phyloP scores from a whole-genome alignment of 768 basidiomycete genomes.

The Boletales sp. region DNA sequence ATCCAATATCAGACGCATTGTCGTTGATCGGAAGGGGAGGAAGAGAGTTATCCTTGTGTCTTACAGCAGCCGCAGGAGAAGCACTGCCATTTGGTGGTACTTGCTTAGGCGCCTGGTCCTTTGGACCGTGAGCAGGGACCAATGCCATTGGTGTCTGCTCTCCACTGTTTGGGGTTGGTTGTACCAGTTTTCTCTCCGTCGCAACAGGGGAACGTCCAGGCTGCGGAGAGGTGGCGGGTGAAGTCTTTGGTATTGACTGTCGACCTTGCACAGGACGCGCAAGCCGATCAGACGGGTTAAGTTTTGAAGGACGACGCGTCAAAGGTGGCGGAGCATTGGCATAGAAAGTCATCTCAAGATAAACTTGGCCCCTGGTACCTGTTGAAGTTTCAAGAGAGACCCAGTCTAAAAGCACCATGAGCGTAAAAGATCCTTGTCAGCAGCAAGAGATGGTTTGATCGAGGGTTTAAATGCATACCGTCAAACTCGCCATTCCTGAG shows the following conservation, averaged over 20 bases:
- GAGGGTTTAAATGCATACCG: conserved; percentile 49
- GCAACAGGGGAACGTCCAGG: conserved; percentile 5
- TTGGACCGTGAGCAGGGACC: conserved; percentile 15
- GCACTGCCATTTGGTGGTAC: conserved; percentile 5
- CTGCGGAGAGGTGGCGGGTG: conserved; percentile 13
- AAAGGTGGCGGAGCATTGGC: conserved; percentile 61
- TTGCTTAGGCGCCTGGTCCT: conserved; percentile 9
- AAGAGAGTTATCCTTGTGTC: conserved; percentile 30
- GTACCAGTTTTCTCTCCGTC: conserved; percentile 9
- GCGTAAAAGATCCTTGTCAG: conserved; percentile 4
- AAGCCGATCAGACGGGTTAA: conserved; percentile 49
- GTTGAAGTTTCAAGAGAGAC: conserved; percentile 55
- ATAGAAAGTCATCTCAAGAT: conserved; percentile 93
- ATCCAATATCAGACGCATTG: conserved; percentile 18
- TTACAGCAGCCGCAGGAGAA: conserved; percentile 1
- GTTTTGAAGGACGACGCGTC: conserved; percentile 50
- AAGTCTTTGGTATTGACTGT: conserved; percentile 14
- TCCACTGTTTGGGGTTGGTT: background rate
- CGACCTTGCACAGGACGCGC: conserved; percentile 36
- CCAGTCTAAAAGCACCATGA: conserved; percentile 54
- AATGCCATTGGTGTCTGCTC: conserved; percentile 21
- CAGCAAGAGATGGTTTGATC: background rate
- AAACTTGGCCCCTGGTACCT: conserved; percentile 77
- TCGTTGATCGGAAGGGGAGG: conserved; percentile 39
- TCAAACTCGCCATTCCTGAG: conserved; percentile 88